Base-by-base conservation (phyloP, 768 basidiomycete species). In the Mycena floridula region DNA sequence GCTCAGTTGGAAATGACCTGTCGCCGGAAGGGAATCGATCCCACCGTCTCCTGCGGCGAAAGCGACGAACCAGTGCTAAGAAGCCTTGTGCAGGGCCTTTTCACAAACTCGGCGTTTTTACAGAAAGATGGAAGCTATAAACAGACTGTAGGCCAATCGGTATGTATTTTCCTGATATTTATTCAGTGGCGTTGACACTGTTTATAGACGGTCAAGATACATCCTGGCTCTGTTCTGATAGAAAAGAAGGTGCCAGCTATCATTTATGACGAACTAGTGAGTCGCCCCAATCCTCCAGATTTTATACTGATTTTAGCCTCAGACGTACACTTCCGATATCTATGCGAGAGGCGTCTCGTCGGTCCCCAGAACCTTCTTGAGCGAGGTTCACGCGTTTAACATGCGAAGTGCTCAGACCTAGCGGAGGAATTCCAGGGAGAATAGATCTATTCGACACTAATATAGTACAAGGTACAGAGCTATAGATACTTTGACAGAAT, bases 291-390 rank as follows among this genome's bases (percentile, higher is more conserved):
- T n/a, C n/a, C n/a, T n/a, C n/a, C n/a, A n/a, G n/a, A n/a, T n/a
- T n/a, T n/a, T n/a, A n/a, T n/a, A n/a, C n/a, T n/a, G n/a, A n/a
- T n/a, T n/a, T n/a, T n/a, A n/a, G n/a, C n/a, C 25, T n/a, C 54
- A 89, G 86, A 71, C 90, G 39, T 81, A 83, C 55, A 92, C 90
- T 13, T 86, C 76, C 47, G 81, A 83, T 45, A 82, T 89, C 30
- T 98, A 94, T 54, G 94, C 93, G 2, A 82, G 94, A 2, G 87
- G 85, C n/a, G 94, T 95, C 9, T 94, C 93, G n/a, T 15, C 38
- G 8, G 23, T 39, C 23, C 22, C n/a, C 38, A 39, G 13, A 39
- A 35, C 3, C 18, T 3, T 35, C 18, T 35, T 15, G 13, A 18
- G 13, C 32, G 32, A 35, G 32, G n/a, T n/a, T n/a, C n/a, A n/a